Evolutionary conservation across 2,329 filamentous ascomycete species (phyloP).

Genomic region (Corniculantispora saksenae): DNA sequence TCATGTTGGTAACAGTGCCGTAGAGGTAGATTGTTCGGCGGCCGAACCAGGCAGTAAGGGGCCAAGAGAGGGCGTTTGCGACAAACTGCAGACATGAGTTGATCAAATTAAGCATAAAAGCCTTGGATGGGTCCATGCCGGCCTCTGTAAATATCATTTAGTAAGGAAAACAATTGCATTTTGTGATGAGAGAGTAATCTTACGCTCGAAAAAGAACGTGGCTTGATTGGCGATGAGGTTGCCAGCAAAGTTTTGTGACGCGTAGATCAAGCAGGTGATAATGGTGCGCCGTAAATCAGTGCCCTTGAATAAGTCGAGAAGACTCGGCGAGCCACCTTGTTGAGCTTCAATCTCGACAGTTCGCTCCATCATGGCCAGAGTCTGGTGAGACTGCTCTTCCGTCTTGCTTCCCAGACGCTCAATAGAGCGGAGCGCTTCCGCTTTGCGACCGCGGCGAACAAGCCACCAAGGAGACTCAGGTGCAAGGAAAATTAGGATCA

Average conservation of each 20-base stretch:
- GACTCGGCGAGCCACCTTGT: slow-evolving; percentile 44
- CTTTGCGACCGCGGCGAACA: slow-evolving; percentile 46
- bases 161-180: not conserved
- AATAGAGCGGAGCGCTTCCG: slow-evolving; percentile 46
- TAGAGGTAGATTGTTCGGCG: slow-evolving; percentile 43
- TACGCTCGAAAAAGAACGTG: slow-evolving; percentile 57
- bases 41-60: slow-evolving; percentile 38
- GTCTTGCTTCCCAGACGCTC: slow-evolving; percentile 47
- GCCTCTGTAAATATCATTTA: slow-evolving; percentile 20
- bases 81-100: slow-evolving; percentile 33
- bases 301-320: slow-evolving; percentile 55
- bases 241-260: slow-evolving; percentile 60
- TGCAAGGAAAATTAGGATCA: slow-evolving; percentile 51
- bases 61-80: slow-evolving; percentile 37
- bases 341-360: slow-evolving; percentile 53
- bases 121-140: slow-evolving; percentile 24
- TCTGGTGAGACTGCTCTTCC: slow-evolving; percentile 40
- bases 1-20: slow-evolving; percentile 36
- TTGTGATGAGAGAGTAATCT: slow-evolving; percentile 20
- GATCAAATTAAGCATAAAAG: slow-evolving; percentile 31
- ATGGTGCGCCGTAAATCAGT: slow-evolving; percentile 55
- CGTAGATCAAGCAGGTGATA: slow-evolving; percentile 59
- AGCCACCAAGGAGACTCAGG: slow-evolving; percentile 58
- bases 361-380: slow-evolving; percentile 58
- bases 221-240: slow-evolving; percentile 64